Evolutionary conservation across 768 basidiomycete genomes (phyloP).

Genomic region (Lentinula sp.): DNA sequence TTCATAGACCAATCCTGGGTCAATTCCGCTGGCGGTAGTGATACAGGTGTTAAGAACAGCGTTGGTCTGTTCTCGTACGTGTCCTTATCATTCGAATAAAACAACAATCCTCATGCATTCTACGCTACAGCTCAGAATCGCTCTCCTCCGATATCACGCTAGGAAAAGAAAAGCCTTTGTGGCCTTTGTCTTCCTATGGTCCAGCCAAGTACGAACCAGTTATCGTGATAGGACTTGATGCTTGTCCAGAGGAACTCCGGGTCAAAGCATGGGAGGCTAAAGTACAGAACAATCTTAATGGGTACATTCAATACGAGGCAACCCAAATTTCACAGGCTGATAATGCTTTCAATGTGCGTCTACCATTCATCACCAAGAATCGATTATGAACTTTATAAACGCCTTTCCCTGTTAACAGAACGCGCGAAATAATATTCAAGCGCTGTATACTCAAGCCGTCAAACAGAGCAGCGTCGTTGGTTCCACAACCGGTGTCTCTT

Average conservation of each 20-base stretch:
- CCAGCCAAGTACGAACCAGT: slow-evolving; percentile 70
- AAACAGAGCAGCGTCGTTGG: slow-evolving; percentile 27
- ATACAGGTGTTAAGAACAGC: slow-evolving; percentile 15
- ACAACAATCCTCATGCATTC: slow-evolving; percentile 1
- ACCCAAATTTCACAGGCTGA: slow-evolving; percentile 50
- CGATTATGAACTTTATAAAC: too few species aligned
- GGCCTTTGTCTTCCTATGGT: slow-evolving; percentile 76
- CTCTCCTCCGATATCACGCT: slow-evolving; percentile 60
- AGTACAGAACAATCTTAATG: background rate
- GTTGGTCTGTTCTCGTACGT: slow-evolving; percentile 35
- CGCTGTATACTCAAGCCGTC: slow-evolving; percentile 47
- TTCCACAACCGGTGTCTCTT: slow-evolving; percentile 6
- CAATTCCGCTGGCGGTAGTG: slow-evolving; percentile 14
- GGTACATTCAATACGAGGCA: slow-evolving; percentile 52
- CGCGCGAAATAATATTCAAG: slow-evolving; percentile 40
- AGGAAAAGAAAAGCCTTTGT: slow-evolving; percentile 62
- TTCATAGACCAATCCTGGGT: slow-evolving; percentile 35
- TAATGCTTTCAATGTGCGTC: slow-evolving; percentile 32
- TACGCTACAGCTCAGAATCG: slow-evolving; percentile 43
- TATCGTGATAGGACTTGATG: slow-evolving; percentile 60
- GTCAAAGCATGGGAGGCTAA: slow-evolving; percentile 54
- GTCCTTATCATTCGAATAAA: background rate
- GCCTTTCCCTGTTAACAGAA: slow-evolving; percentile 24
- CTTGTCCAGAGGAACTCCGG: slow-evolving; percentile 75
- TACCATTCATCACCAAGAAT: background rate